Evolutionary conservation across 495 filamentous ascomycete genomes (phyloP).

Genomic region (Chaetomium cochliodes): DNA sequence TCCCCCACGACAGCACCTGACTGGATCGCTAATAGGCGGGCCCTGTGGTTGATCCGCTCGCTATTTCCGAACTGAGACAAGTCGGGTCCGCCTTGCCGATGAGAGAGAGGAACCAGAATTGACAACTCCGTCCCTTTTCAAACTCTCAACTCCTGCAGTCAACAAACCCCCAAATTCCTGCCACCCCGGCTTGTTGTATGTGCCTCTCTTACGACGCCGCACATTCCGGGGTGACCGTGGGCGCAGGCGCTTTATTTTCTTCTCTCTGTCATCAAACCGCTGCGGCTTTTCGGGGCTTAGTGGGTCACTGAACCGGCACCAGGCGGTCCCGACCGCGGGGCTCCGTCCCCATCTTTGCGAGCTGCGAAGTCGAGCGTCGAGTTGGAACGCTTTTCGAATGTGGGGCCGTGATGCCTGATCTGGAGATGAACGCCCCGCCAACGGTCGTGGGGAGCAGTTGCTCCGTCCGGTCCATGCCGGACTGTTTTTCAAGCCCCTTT

Average conservation of each 20-base stretch:
- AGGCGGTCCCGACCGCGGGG: conserved; percentile 13
- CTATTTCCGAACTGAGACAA: not conserved
- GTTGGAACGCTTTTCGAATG: not conserved
- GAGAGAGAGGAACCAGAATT: not conserved
- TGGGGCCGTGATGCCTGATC: conserved; percentile 8
- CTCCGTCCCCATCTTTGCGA: conserved; percentile 1
- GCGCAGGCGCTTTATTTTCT: not conserved
- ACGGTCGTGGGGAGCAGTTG: not conserved
- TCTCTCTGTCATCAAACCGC: not conserved
- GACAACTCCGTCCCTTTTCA: not conserved
- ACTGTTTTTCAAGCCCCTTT: not conserved
- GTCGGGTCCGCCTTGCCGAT: not conserved
- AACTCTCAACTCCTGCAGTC: not conserved
- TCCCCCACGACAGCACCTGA: not conserved
- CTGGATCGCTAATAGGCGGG: conserved; percentile 13
- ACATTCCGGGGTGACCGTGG: not conserved
- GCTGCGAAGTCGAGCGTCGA: not conserved
- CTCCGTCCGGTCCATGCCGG: not conserved
- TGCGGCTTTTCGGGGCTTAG: not conserved
- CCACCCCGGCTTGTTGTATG: not conserved
- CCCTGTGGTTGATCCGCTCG: not conserved
- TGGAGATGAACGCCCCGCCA: conserved; percentile 16
- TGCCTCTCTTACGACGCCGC: not conserved
- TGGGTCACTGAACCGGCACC: not conserved
- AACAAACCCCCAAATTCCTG: not conserved